Conservation (phyloP, 768 basidiomycete genomes). For the Xerocomellus chrysenteron region DNA sequence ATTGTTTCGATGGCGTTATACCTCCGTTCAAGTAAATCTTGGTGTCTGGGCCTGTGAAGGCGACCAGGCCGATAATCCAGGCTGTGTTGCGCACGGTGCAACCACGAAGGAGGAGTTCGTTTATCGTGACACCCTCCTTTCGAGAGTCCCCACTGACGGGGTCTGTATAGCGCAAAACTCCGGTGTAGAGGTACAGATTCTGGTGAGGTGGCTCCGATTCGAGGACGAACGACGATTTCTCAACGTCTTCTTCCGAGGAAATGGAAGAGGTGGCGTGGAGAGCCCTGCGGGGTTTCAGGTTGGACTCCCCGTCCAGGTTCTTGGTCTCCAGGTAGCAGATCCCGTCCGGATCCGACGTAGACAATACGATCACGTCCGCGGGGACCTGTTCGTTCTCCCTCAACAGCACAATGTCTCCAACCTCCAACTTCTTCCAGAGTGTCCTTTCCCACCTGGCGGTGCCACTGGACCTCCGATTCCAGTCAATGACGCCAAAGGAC, state of each 20-base stretch:
- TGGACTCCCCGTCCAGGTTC: slow-evolving; percentile 97
- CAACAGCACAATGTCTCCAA: slow-evolving; percentile 91
- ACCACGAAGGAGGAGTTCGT: slow-evolving; percentile 89
- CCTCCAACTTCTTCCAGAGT: slow-evolving; percentile 97
- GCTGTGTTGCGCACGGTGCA: slow-evolving; percentile 86
- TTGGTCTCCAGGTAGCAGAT: slow-evolving; percentile 97
- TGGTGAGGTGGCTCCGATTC: slow-evolving; percentile 94
- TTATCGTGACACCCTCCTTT: slow-evolving; percentile 79
- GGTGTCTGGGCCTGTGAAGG: slow-evolving; percentile 90
- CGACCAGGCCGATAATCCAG: slow-evolving; percentile 93
- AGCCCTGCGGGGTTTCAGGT: slow-evolving; percentile 83
- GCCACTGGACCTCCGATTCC: slow-evolving; percentile 63
- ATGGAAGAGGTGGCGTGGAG: slow-evolving; percentile 75
- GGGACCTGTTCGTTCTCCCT: slow-evolving; percentile 95
- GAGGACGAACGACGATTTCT: slow-evolving; percentile 81
- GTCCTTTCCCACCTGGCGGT: slow-evolving; percentile 91
- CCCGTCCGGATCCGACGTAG: slow-evolving; percentile 88
- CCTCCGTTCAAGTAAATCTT: slow-evolving; percentile 94
- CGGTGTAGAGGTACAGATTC: slow-evolving; percentile 90
- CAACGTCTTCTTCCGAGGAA: slow-evolving; percentile 84
- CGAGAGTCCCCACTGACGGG: slow-evolving; percentile 48
- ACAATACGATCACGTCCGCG: slow-evolving; percentile 90
- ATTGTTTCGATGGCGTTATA: slow-evolving; percentile 92
- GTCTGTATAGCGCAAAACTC: slow-evolving; percentile 75
- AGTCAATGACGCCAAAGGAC: slow-evolving; percentile 78